Evolutionary conservation across 2,329 filamentous ascomycete genomes (phyloP).

Genomic region (Setomelanomma holmii): DNA sequence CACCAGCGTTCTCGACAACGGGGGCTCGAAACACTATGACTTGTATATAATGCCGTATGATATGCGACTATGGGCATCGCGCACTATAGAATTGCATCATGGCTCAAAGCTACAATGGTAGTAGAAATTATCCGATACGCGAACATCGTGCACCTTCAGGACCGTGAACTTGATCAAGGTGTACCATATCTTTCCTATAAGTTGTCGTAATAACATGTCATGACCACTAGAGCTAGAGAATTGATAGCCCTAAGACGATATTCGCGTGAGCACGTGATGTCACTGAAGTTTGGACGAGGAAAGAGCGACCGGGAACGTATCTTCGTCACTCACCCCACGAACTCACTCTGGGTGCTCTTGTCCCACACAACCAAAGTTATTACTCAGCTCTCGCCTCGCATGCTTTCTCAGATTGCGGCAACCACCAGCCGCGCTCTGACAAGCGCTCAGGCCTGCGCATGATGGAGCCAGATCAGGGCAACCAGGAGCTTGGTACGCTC

Average conservation of each 20-base stretch:
- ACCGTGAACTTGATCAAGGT: not conserved
- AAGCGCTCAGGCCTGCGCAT: not conserved
- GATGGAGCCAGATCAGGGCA: constrained; percentile 29
- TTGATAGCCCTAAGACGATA: too few species aligned
- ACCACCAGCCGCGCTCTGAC: not conserved
- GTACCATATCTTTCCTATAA: not conserved
- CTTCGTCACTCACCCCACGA: too few species aligned
- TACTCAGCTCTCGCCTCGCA: too few species aligned
- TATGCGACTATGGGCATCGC: not conserved
- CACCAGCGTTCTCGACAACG: not conserved
- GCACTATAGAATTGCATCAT: too few species aligned
- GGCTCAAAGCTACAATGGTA: too few species aligned
- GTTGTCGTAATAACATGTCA: too few species aligned
- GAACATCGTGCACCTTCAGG: too few species aligned
- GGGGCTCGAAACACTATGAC: not conserved
- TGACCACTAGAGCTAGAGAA: too few species aligned
- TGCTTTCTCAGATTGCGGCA: not conserved
- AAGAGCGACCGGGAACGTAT: not conserved
- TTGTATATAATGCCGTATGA: not conserved
- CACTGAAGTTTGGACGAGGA: constrained; percentile 5
- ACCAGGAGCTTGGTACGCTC: constrained; percentile 48
- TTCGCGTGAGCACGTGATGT: constrained; percentile 7
- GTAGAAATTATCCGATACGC: too few species aligned
- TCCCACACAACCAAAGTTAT: too few species aligned
- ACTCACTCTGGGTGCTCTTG: too few species aligned